Evolutionary conservation across 495 filamentous ascomycete genomes (phyloP), one percentile per base, ranked within the genome.

Genomic region (Penicillium maclennaniae): DNA sequence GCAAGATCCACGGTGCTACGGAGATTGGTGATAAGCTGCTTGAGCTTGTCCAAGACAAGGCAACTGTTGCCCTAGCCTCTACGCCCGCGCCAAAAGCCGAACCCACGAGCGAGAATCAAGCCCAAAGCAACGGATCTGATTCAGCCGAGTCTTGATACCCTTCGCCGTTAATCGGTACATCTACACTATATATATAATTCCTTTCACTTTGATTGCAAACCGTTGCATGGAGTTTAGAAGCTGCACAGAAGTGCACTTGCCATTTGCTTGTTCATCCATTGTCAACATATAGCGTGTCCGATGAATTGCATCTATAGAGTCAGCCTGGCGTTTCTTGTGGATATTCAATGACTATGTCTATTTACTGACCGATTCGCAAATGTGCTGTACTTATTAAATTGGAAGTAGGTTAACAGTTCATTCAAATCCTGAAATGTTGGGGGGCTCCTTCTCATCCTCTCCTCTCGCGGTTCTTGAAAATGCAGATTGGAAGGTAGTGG

Each of bases 1-100:
- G 83, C 62, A 89, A 87, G 63, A 82, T 97, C 40, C 86, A 95
- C 47, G 92, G 91, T 1, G 86, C 89, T 31, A 85, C 80, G 25
- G 83, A 88, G 54, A 72, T 88, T 0, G 86, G 85, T 10, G 79
- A 84, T 34, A 77, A 82, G 54, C 72, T 97, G 6, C 66, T 87
- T 8, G 78, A 81, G 27, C 72, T 95, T 31, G 83, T 91, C 37
- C 79, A 81, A 27, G 71, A 72, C 15, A 96, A 92, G 58, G 54
- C 51, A 27, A 68, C 71, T 16, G 44, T 55, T 28, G 44, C 64
- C 37, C 17, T 45, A 9, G 50, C 10, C 8, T 12, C 31, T 14
- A 12, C 31, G 4, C 31, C 51, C 17, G 51, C 58, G 23, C 7
- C 44, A 5, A 48, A 61, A 21, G 28, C 54, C 9, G 58, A 63